Base-by-base conservation (phyloP, 2,329 filamentous ascomycete species). In the Botrytis squamosa region DNA sequence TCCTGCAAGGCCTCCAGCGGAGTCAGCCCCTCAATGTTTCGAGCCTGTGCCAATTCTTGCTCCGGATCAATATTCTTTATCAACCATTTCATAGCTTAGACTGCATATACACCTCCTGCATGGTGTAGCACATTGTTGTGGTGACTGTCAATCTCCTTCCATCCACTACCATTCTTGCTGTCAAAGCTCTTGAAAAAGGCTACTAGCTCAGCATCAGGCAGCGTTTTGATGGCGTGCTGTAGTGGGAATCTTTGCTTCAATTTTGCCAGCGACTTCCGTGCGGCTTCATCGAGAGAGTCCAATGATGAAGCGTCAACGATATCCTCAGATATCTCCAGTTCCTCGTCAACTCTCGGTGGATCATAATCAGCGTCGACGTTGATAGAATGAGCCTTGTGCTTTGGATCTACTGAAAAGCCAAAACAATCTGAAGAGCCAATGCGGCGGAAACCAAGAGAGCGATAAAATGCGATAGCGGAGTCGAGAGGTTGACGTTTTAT, bases 11-110 rank as follows among this genome's bases (percentile, higher is more conserved):
- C 74, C 77, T 83, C 82, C 16, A 81, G 74, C 8, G 81, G 81
- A 44, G 81, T 83, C 52, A 81, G 78, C 20, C 80, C 80, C 63
- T 80, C 67, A 67, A 77, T 70, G 74, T 83, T 81, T 59, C 81
- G 77, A 49, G 75, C 75, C 33, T 72, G 71, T 46, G 73, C 64
- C 33, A 81, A 72, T 8, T 25, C 65, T 38, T 59, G 49, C 29
- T 20, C 3, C n/a, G 65, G 67, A 73, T 65, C 73, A n/a, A 75
- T 60, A 55, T n/a, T 52, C 10, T 52, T 52, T 80, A 82, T 62
- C 69, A 83, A 74, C 81, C 79, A 83, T n/a, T 49, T 66, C 2
- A 76, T 36, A 40, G 57, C 73, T 20, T 70, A 52, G 16, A 52
- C n/a, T 66, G 77, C 77, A n/a, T 62, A 16, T 44, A 52, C 29